Evolutionary conservation across 306 rosid species (phyloP), one percentile per base, ranked within the genome.

Genomic region (Elaeagnus macrophylla): DNA sequence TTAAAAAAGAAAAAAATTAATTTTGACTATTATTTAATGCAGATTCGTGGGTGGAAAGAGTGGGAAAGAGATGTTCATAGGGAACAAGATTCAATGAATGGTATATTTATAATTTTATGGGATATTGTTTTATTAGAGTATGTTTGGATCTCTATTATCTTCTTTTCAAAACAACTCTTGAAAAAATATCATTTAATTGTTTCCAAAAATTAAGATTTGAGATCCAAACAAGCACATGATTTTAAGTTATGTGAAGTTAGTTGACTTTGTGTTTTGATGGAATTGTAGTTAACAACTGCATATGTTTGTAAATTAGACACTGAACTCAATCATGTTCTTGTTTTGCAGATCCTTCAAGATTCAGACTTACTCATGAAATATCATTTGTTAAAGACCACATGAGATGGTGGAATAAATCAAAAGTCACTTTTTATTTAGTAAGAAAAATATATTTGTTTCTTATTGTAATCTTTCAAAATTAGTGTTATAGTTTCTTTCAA

Each of bases 351-450:
- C 91, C 95, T 66, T 62, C 69, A 49, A 88, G 89, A 59, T 88
- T 88, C 79, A 84, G 97, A 75, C 97, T 88, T 51, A 82, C 97
- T 64, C 97, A 88, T 3, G 97, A 88, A 76, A 84, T 86, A 58
- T 88, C 97, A 2, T 88, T 88, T 74, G 95, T 88, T 37, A 80
- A 77, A 61, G 95, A 80, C 39, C 97, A 84, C 64, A 78, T 58
- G 50, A 80, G 86, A 68, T 56, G 60, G 61, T 84, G 94, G 97
- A 84, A 88, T 16, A 82, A 88, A 76, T 82, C 83, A 0, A 77
- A 83, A 5, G 32, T 85, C 71, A 54, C 95, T 64, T 84, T 85
- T 67, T 88, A 88, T 62, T 16, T 81, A 60, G 97, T 88, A 25
- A 25, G 32, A 25, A 25, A 25, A 1, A 25, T 25, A 25, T 25